Evolutionary conservation across 352 stramenopile species (phyloP).

Genomic region (Globisporangium polare): DNA sequence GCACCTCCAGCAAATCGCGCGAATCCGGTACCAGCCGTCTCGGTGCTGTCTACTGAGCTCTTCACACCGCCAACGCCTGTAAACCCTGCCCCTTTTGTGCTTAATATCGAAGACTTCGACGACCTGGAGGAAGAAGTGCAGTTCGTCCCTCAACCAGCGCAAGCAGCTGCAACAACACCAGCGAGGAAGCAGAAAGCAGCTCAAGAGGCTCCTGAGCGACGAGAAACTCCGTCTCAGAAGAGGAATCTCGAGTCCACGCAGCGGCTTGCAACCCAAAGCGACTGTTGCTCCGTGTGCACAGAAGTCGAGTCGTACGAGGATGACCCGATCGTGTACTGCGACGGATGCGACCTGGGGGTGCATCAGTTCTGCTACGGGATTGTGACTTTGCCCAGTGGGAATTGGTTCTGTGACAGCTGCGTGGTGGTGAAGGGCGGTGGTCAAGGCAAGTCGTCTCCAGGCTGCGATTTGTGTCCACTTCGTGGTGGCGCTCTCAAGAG

Average conservation of each 20-base stretch:
- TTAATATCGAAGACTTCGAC: slow-evolving; percentile 13
- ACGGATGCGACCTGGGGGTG: slow-evolving; percentile 81
- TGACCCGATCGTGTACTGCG: slow-evolving; percentile 89
- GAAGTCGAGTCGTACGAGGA: slow-evolving; percentile 83
- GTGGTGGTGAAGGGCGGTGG: slow-evolving; percentile 4
- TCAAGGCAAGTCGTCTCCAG: background rate
- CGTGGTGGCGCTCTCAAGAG: slow-evolving; percentile 56
- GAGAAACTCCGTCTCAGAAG: background rate
- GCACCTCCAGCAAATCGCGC: background rate
- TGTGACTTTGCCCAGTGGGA: slow-evolving; percentile 45
- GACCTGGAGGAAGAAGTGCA: slow-evolving; percentile 10
- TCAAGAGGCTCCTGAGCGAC: background rate
- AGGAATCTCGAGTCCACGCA: background rate
- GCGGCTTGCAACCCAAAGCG: slow-evolving; percentile 9
- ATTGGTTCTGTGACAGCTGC: slow-evolving; percentile 86
- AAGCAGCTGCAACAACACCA: background rate
- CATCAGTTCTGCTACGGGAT: slow-evolving; percentile 91
- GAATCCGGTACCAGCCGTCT: background rate
- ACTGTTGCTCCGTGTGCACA: slow-evolving; percentile 70
- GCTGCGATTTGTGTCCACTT: slow-evolving; percentile 68
- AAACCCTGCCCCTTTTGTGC: background rate
- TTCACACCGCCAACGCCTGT: background rate
- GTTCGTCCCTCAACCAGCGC: background rate
- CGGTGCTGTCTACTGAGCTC: background rate
- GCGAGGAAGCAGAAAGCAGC: background rate